These are phyloP conservation scores for Neurospora sp. DNA, from an alignment of 495 filamentous ascomycete species.

Conservation along the genomic window DNA sequence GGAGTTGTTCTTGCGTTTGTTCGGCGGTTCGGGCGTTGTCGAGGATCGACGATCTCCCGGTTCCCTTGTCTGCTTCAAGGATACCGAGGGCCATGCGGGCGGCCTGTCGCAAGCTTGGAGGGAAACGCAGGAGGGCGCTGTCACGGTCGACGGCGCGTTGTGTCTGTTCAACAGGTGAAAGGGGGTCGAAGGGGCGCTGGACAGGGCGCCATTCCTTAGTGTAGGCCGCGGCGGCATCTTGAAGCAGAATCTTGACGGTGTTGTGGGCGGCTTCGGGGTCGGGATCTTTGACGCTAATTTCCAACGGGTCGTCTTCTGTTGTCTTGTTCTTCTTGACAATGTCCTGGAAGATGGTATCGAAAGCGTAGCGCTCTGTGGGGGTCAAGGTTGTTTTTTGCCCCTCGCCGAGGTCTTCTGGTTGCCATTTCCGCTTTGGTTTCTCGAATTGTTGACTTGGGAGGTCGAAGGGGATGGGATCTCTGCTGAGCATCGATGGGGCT, in stretches of 20 bases:
- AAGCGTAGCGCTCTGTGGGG: conserved; percentile 40
- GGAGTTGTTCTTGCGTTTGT: not conserved
- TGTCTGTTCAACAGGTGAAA: conserved; percentile 7
- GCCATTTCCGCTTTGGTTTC: not conserved
- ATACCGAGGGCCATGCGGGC: conserved; percentile 26
- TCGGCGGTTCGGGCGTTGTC: not conserved
- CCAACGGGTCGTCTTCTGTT: not conserved
- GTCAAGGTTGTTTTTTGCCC: conserved; percentile 43
- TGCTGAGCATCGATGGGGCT: not conserved
- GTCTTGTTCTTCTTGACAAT: conserved; percentile 17
- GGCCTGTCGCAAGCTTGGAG: conserved; percentile 28
- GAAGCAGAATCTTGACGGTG: conserved; percentile 24
- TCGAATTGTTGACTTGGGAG: conserved; percentile 9
- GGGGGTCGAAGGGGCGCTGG: conserved; percentile 4
- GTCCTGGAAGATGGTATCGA: conserved; percentile 50
- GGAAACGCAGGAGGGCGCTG: conserved; percentile 30
- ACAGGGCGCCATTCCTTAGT: conserved; percentile 5
- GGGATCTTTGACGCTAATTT: not conserved
- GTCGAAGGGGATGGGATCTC: conserved; percentile 33
- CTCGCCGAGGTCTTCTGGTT: conserved; percentile 3
- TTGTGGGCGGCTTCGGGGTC: not conserved
- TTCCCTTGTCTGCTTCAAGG: conserved; percentile 11
- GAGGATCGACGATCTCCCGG: not conserved
- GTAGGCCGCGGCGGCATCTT: conserved; percentile 21
- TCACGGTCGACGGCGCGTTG: conserved; percentile 16